Percentiles rank a stretch among this genome's conserved stretches.
Conservation (phyloP, 208 protist genomes). For the Leptomonas seymouri region DNA sequence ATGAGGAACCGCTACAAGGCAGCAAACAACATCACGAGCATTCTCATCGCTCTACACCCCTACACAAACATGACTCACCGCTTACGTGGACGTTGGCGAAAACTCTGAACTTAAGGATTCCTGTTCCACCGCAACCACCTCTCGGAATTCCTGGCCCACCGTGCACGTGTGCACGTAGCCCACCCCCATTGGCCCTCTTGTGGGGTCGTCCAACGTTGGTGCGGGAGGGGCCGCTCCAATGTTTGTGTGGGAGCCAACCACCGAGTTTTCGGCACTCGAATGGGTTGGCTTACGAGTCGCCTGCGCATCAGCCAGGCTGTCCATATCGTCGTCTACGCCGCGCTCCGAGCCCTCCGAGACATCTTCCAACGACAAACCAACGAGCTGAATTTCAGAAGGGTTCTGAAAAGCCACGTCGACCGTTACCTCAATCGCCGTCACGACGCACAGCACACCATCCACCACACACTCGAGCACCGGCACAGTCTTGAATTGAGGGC, state of each 20-base stretch:
- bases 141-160: slow-evolving; percentile 27
- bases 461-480: slow-evolving; percentile 74
- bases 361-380: slow-evolving; percentile 62
- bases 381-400: slow-evolving; percentile 26
- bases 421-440: slow-evolving; percentile 39
- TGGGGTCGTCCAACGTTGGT: too few relatives aligned
- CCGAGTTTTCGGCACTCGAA: not conserved
- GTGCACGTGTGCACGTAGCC: slow-evolving; percentile 3
- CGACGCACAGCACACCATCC: slow-evolving; percentile 58
- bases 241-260: not conserved
- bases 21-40: too few relatives aligned
- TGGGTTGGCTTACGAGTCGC: not conserved
- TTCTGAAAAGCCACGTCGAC: slow-evolving; percentile 16
- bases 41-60: too few relatives aligned
- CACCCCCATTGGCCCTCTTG: not conserved
- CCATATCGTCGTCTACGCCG: slow-evolving; percentile 10
- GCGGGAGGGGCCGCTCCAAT: slow-evolving; percentile 1
- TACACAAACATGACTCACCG: too few relatives aligned
- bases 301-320: slow-evolving; percentile 4
- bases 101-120: not conserved
- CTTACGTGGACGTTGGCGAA: not conserved
- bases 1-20: too few relatives aligned
- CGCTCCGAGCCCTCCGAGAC: slow-evolving; percentile 22
- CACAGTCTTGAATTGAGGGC: too few relatives aligned
- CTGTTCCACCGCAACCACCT: slow-evolving; percentile 11